These are phyloP conservation scores for Boletus patriciae DNA, from an alignment of 768 basidiomycete species.

Conservation along the genomic window DNA sequence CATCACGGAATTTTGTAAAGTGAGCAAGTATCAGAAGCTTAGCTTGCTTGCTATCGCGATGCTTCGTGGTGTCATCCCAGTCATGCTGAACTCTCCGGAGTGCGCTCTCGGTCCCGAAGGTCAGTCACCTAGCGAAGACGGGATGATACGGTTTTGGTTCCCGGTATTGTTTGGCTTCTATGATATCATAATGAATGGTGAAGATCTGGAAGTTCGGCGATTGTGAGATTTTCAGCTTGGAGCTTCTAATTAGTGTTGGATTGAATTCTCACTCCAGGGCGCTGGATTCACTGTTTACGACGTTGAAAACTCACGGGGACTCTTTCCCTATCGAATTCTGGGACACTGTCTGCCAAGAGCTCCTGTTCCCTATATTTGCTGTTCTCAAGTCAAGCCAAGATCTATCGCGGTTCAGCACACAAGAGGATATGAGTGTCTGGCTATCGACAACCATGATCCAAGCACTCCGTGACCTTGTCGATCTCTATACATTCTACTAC, in stretches of 20 bases:
- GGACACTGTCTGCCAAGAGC: slow-evolving; percentile 95
- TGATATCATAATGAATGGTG: slow-evolving; percentile 99
- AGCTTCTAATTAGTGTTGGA: slow-evolving; percentile 1
- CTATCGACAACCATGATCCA: slow-evolving; percentile 99
- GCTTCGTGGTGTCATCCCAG: slow-evolving; percentile 89
- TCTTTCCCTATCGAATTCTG: slow-evolving; percentile 91
- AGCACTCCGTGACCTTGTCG: slow-evolving; percentile 91
- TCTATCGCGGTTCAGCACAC: slow-evolving; percentile 87
- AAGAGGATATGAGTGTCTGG: slow-evolving; percentile 99
- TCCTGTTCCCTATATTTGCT: slow-evolving; percentile 97
- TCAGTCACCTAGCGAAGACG: slow-evolving; percentile 61
- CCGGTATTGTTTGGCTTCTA: slow-evolving; percentile 97
- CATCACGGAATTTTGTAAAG: slow-evolving; percentile 99
- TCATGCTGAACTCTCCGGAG: slow-evolving; percentile 85
- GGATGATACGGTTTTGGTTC: slow-evolving; percentile 97
- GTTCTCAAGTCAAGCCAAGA: slow-evolving; percentile 93
- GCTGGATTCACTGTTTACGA: slow-evolving; percentile 93
- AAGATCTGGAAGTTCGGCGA: slow-evolving; percentile 95
- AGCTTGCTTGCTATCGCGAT: slow-evolving; percentile 94
- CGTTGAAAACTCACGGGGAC: slow-evolving; percentile 85
- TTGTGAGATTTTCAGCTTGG: slow-evolving; percentile 58
- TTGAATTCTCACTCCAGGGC: slow-evolving; percentile 53
- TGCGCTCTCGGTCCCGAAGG: slow-evolving; percentile 42
- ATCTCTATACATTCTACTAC: slow-evolving; percentile 95
- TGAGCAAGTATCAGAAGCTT: slow-evolving; percentile 99